phyloP scores from a whole-genome alignment of 1,284 basidiomycete species.

The Ustilago crameri region DNA sequence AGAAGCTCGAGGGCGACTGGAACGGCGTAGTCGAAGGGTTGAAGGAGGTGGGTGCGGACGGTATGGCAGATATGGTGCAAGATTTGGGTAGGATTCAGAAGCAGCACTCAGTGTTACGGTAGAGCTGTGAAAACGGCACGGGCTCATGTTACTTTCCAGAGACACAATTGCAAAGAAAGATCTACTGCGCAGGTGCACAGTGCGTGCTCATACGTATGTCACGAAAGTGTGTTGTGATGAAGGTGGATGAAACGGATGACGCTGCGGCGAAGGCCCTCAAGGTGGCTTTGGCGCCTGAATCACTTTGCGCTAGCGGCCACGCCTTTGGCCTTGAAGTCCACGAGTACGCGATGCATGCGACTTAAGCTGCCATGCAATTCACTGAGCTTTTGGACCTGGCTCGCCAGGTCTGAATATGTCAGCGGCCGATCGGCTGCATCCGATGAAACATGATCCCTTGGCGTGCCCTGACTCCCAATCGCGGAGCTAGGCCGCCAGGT shows the following conservation, averaged over 20 bases:
- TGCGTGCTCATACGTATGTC: too few species aligned
- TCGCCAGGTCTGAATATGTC: constrained; percentile 32
- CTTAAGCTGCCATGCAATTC: constrained; percentile 44
- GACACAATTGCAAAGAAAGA: too few species aligned
- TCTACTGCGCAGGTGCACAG: too few species aligned
- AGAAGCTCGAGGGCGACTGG: constrained; percentile 68
- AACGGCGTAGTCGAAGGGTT: constrained; percentile 69
- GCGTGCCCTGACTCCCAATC: background rate
- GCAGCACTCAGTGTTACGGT: background rate
- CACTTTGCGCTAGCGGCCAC: background rate
- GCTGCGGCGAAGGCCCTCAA: too few species aligned
- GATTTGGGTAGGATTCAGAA: background rate
- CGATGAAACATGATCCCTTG: background rate
- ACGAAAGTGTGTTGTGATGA: too few species aligned
- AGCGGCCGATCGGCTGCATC: constrained; percentile 19
- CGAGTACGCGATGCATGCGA: constrained; percentile 45
- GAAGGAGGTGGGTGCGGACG: constrained; percentile 48
- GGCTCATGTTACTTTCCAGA: too few species aligned
- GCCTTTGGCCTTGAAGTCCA: constrained; percentile 34
- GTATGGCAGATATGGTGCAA: constrained; percentile 10
- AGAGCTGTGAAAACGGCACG: too few species aligned
- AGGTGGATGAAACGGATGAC: too few species aligned
- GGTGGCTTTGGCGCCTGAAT: too few species aligned
- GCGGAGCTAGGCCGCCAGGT: constrained; percentile 20
- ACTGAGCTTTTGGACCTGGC: constrained; percentile 17